These are phyloP conservation scores for Leccinum fibrillosum DNA, from an alignment of 768 basidiomycete genomes.

Conservation along the genomic window DNA sequence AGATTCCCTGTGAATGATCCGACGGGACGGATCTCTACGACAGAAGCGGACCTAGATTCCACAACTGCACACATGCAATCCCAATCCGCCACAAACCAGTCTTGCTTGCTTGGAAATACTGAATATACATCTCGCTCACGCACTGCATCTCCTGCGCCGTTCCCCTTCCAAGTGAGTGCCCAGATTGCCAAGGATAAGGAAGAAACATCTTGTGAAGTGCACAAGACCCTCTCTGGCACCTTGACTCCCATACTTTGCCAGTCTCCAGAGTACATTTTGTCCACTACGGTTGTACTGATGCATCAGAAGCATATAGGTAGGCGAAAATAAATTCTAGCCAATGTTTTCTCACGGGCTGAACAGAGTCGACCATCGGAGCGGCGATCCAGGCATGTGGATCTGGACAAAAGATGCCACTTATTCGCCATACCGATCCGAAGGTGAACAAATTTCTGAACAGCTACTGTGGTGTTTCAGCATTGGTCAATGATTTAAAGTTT, in stretches of 20 bases:
- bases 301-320: conserved; percentile 32
- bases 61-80: background rate
- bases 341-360: background rate
- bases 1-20: background rate
- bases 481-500: conserved; percentile 51
- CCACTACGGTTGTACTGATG: too few relatives aligned
- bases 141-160: too few relatives aligned
- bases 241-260: background rate
- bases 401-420: background rate
- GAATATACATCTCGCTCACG: too few relatives aligned
- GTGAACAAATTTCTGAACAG: conserved; percentile 62
- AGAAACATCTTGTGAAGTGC: background rate
- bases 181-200: background rate
- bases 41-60: background rate
- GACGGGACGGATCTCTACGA: background rate
- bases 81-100: background rate
- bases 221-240: background rate
- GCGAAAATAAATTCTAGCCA: background rate
- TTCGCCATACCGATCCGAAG: conserved; percentile 60
- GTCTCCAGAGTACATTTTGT: background rate
- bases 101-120: background rate
- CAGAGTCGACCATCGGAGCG: background rate
- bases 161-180: background rate
- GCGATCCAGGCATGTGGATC: background rate
- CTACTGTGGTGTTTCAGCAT: conserved; percentile 72